Evolutionary conservation across 805 yeast genomes (phyloP), one percentile per base, ranked within the genome.

Genomic region (Barnettozyma wickerhamii): DNA sequence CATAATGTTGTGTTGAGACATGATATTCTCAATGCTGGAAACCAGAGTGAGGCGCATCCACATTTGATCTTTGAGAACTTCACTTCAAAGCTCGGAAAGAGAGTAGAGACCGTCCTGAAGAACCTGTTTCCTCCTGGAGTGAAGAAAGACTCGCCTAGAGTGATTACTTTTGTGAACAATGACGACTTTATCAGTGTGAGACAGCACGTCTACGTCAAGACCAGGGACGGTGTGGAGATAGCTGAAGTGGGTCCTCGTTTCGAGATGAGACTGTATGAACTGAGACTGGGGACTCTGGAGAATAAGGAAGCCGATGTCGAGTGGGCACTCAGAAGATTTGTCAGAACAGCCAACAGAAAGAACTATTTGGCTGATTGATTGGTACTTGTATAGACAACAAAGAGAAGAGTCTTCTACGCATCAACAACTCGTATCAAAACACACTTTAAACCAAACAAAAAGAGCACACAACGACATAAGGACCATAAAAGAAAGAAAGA

Each of bases 181-280:
- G 95, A 88, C 35, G 99, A 93, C 65, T 93, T 79, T 58, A 91
- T 93, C 46, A 79, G 89, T 46, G 97, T 93, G 5, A 77, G 99
- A 63, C 99, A 93, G 58, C 99, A 93, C 59, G 84, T 93, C 1
- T 93, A 85, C 60, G 96, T 89, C 5, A 82, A 79, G 58, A 88
- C 96, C 0, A 81, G 83, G 51, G 96, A 89, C 47, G 74, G 79
- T 27, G 96, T 89, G 2, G 98, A 93, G 60, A 65, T 93, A 42
- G 90, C 96, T 43, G 99, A 93, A 61, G 84, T 93, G 28, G 99
- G 99, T 0, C 99, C 99, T n/a, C 72, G 99, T 48, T 93, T 93
- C 55, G 99, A 93, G 64, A 90, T 93, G 98, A 77, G 89, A 59
- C 67, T 93, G 50, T 93, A 79, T 60, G 97, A 91, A 62, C 67